A percentile compares a stretch with the other conserved stretches of the same genome.
Conservation (phyloP, 805 yeast genomes). For the Zygosaccharomyces gambellarensis region DNA sequence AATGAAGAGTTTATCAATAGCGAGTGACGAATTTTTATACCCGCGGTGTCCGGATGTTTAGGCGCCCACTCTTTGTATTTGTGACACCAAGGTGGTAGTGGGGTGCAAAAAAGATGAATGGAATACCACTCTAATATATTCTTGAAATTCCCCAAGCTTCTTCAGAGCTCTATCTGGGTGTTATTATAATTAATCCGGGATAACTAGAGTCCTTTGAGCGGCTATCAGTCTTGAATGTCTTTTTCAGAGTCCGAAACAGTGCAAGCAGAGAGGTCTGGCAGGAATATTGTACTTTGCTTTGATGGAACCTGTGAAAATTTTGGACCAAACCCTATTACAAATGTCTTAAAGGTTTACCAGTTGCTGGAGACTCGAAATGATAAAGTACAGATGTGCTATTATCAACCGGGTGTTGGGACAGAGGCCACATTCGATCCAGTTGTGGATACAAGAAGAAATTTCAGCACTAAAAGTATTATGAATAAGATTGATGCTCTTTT, state of each 20-base stretch:
- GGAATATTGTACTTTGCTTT: conserved; percentile 51
- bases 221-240: background rate
- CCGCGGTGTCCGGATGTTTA: conserved; percentile 6
- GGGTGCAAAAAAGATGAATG: background rate
- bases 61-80: conserved; percentile 2
- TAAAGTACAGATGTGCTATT: conserved; percentile 48
- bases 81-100: conserved; percentile 5
- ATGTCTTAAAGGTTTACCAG: conserved; percentile 48
- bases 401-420: conserved; percentile 66
- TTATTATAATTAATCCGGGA: background rate
- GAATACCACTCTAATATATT: background rate
- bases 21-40: background rate
- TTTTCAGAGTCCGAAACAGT: background rate
- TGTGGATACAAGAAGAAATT: conserved; percentile 15
- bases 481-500: conserved; percentile 41
- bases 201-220: background rate
- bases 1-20: conserved; percentile 45
- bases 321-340: conserved; percentile 51
- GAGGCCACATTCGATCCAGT: conserved; percentile 40
- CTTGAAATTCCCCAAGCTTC: background rate
- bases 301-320: conserved; percentile 62
- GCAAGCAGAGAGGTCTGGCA: conserved; percentile 13
- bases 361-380: conserved; percentile 45
- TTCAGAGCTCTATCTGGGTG: background rate
- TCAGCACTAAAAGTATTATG: conserved; percentile 17